Base-by-base conservation (phyloP, 805 yeast genomes). In the Saturnispora saitoi region DNA sequence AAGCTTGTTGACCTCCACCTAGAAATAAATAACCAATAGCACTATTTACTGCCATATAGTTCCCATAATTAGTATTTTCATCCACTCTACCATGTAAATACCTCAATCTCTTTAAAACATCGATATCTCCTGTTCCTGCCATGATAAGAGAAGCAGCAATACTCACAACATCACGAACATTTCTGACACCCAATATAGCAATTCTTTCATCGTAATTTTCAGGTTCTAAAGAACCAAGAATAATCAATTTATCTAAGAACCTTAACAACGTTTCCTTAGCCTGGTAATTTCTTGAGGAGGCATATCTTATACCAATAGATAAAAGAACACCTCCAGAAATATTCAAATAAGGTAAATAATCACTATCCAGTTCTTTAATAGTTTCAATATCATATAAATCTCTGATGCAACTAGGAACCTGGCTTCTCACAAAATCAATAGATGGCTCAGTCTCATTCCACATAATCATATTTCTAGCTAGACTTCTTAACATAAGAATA, bases 71-170 rank as follows among this genome's bases (percentile, higher is more conserved):
- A 41, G 70, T 60, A 12, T 56, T 50, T 12, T 57, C 57, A 30
- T 60, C 63, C 0, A 77, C 73, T 11, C 74, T 70, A 19, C 83
- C 86, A 60, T 86, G 89, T 30, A 87, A 66, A 24, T 75, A 73
- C 51, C 95, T 72, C 39, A 87, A 68, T 46, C 96, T 72, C 56
- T 90, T 73, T 54, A 93, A 76, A 0, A 81, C 77, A 40, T 80
- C 85, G 47, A 90, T 65, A 61, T 93, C 96, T 1, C 99, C 98
- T 14, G 89, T 78, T 1, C 96, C 96, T 1, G 95, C 90, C 86
- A 88, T 85, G 0, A 89, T 73, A 26, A 87, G 70, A 0, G 96
- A 76, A 6, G 77, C 63, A 8, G 93, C 75, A 4, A 91, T 62
- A 1, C 82, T 73, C 12, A 88, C 55, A 1, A 83, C 68, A 53